phyloP scores from a whole-genome alignment of 768 basidiomycete genomes.

The Phlegmacium glaucopus region DNA sequence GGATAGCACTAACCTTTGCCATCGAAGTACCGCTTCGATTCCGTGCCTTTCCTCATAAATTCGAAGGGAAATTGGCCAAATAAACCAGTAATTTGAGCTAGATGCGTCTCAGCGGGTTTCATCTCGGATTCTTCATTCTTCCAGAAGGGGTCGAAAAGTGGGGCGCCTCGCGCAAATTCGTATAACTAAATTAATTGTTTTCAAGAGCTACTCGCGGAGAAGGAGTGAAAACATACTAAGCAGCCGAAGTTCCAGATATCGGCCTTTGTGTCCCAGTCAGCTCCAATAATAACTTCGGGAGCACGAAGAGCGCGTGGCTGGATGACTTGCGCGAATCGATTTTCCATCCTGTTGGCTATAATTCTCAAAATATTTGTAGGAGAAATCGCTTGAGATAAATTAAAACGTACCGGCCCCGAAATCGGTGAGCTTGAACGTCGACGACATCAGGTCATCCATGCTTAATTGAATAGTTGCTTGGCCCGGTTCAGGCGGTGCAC shows the following conservation, averaged over 20 bases:
- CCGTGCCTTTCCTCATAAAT: not conserved
- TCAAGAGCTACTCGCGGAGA: not conserved
- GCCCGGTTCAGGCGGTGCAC: not conserved
- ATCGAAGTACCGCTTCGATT: conserved; percentile 5
- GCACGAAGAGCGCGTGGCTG: conserved; percentile 77
- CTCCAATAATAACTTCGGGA: conserved; percentile 34
- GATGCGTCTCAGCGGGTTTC: conserved; percentile 8
- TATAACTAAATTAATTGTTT: conserved; percentile 9
- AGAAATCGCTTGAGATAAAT: not conserved
- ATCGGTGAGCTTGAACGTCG: conserved; percentile 12
- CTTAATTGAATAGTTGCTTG: not conserved
- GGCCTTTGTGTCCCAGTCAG: conserved; percentile 67
- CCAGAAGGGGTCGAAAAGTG: conserved; percentile 71
- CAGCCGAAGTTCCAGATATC: conserved; percentile 84
- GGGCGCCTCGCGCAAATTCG: conserved; percentile 49
- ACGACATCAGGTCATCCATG: not conserved
- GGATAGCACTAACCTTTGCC: conserved; percentile 4
- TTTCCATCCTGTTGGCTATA: conserved; percentile 53
- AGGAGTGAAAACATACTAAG: conserved; percentile 37
- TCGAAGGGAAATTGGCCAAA: conserved; percentile 1
- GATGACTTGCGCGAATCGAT: conserved; percentile 78
- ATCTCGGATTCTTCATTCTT: conserved; percentile 8
- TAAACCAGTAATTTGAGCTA: conserved; percentile 5
- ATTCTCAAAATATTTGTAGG: not conserved
- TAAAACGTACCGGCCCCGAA: conserved; percentile 9